A percentile compares a stretch with the other conserved stretches of the same genome.
These are phyloP conservation scores for Debaryomyces robertsiae DNA, from an alignment of 1,139 yeast species.

Conservation along the genomic window DNA sequence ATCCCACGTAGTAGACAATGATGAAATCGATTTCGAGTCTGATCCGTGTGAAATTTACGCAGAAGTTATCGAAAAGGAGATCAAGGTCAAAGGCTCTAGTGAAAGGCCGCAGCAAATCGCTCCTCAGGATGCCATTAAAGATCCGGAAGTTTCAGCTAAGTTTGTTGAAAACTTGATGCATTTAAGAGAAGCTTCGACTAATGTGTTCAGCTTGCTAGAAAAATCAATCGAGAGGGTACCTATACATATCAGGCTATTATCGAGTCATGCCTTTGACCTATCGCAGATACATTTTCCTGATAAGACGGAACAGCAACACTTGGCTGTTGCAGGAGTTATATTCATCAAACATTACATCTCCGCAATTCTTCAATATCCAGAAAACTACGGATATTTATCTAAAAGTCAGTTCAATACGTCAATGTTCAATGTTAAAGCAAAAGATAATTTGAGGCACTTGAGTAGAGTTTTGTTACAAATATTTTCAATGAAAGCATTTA, in stretches of 20 bases:
- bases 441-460: conserved; percentile 59
- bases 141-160: conserved; percentile 63
- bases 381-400: conserved; percentile 53
- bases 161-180: conserved; percentile 76
- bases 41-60: conserved; percentile 73
- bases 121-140: conserved; percentile 76
- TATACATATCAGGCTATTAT: conserved; percentile 52
- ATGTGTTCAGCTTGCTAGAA: conserved; percentile 49
- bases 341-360: conserved; percentile 64
- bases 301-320: conserved; percentile 52
- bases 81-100: conserved; percentile 45
- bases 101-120: conserved; percentile 34
- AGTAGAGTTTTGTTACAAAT: conserved; percentile 66
- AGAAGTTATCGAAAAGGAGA: conserved; percentile 49
- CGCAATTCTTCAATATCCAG: conserved; percentile 72
- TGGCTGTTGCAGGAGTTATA: conserved; percentile 70
- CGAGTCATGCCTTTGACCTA: conserved; percentile 34
- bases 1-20: conserved; percentile 52
- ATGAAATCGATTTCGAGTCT: conserved; percentile 70
- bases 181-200: conserved; percentile 70
- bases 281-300: conserved; percentile 52
- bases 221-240: conserved; percentile 56
- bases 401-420: conserved; percentile 37
- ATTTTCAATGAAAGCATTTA: conserved; percentile 68
- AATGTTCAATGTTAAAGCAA: conserved; percentile 24